These are phyloP conservation scores for Nemophila menziesii DNA, from an alignment of 257 asterid species.

Conservation along the genomic window DNA sequence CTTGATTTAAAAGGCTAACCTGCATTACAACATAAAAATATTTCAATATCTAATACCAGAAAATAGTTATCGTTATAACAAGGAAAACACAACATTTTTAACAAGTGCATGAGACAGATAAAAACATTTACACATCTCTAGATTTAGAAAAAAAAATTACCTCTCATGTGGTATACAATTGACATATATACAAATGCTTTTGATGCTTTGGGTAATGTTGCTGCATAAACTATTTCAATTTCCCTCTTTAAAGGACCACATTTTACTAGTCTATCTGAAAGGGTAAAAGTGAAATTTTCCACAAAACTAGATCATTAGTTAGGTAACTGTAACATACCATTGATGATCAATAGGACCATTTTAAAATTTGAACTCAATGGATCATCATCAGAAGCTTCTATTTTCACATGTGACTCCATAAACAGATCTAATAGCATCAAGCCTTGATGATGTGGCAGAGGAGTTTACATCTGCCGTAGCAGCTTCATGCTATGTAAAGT, in stretches of 20 bases:
- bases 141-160: slow-evolving; percentile 23
- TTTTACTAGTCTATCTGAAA: slow-evolving; percentile 84
- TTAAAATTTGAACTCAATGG: slow-evolving; percentile 45
- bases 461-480: slow-evolving; percentile 86
- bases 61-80: neutral
- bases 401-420: slow-evolving; percentile 65
- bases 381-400: slow-evolving; percentile 56
- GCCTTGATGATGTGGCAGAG: slow-evolving; percentile 60
- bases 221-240: slow-evolving; percentile 89
- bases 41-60: too few species aligned
- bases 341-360: slow-evolving; percentile 84
- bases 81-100: neutral
- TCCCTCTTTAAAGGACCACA: slow-evolving; percentile 90
- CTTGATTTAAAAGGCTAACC: slow-evolving; percentile 97
- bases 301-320: too few species aligned
- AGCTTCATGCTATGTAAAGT: slow-evolving; percentile 67
- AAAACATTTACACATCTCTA: neutral
- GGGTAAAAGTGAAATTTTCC: too few species aligned
- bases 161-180: slow-evolving; percentile 88
- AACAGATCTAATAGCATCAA: slow-evolving; percentile 79
- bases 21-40: slow-evolving; percentile 19
- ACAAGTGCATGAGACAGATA: neutral
- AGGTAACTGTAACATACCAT: slow-evolving; percentile 37
- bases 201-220: slow-evolving; percentile 94
- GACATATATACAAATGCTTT: slow-evolving; percentile 90